Evolutionary conservation across 306 rosid genomes (phyloP).

Genomic region (Malus asiatica): DNA sequence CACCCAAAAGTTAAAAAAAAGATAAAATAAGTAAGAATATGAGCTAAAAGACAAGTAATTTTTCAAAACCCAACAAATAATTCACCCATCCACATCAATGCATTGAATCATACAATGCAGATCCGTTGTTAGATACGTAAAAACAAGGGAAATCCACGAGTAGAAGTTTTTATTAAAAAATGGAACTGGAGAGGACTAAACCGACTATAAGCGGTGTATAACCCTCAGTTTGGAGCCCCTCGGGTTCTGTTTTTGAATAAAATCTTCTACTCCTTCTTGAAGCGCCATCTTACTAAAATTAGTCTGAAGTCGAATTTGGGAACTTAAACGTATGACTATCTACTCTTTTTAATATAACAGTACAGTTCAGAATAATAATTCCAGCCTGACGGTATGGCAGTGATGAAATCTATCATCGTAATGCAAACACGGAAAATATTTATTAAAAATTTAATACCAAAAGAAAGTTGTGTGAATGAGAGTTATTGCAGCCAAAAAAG

Average conservation of each 20-base stretch:
- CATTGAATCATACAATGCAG: neutral
- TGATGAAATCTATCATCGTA: neutral
- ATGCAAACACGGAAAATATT: neutral
- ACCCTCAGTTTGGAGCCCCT: too few relatives aligned
- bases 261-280: neutral
- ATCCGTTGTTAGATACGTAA: neutral
- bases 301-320: neutral
- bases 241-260: too few relatives aligned
- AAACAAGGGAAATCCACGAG: neutral
- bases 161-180: too few relatives aligned
- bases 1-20: constrained; percentile 14
- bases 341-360: neutral
- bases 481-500: neutral
- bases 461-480: neutral
- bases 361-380: neutral
- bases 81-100: neutral
- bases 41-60: neutral
- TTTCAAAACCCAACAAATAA: neutral
- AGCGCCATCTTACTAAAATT: neutral
- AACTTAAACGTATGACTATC: neutral
- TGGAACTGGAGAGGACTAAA: too few relatives aligned
- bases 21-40: neutral
- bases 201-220: too few relatives aligned
- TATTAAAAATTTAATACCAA: neutral
- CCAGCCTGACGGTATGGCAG: neutral